These are phyloP conservation scores for Chlamydomonas applanata DNA, from an alignment of 139 green algal species.

Conservation along the genomic window DNA sequence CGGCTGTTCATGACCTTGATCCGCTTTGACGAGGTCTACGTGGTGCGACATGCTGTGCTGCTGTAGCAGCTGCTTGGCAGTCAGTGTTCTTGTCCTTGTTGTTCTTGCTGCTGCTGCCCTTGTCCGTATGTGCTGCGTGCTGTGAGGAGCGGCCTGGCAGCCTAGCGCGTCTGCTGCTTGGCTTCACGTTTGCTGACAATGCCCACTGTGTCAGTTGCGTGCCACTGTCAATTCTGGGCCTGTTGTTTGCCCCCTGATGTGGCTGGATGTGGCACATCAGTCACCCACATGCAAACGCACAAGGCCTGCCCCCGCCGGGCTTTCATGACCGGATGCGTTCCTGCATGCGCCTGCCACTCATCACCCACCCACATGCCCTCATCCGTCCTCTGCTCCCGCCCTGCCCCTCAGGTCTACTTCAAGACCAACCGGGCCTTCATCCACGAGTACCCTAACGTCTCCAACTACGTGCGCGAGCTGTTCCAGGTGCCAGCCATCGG, in stretches of 20 bases:
- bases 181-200: too few relatives aligned
- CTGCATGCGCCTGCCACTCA: neutral
- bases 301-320: neutral
- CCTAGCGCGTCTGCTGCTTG: too few relatives aligned
- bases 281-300: too few relatives aligned
- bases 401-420: slow-evolving; percentile 47
- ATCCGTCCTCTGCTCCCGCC: slow-evolving; percentile 36
- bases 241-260: too few relatives aligned
- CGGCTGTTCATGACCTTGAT: slow-evolving; percentile 86
- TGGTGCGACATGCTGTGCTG: slow-evolving; percentile 1
- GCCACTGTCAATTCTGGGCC: too few relatives aligned
- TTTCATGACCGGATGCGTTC: neutral
- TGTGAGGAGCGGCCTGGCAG: too few relatives aligned
- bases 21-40: slow-evolving; percentile 64
- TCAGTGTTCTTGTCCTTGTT: too few relatives aligned
- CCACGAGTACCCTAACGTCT: slow-evolving; percentile 31
- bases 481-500: neutral
- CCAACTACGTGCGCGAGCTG: slow-evolving; percentile 55
- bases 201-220: too few relatives aligned
- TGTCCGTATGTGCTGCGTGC: too few relatives aligned
- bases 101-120: too few relatives aligned
- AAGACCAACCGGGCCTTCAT: slow-evolving; percentile 19
- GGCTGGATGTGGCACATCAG: neutral
- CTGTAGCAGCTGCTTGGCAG: too few relatives aligned
- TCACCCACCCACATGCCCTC: neutral